phyloP scores from a whole-genome alignment of 164 flowering plant genomes.

The Dillenia turbinata region DNA sequence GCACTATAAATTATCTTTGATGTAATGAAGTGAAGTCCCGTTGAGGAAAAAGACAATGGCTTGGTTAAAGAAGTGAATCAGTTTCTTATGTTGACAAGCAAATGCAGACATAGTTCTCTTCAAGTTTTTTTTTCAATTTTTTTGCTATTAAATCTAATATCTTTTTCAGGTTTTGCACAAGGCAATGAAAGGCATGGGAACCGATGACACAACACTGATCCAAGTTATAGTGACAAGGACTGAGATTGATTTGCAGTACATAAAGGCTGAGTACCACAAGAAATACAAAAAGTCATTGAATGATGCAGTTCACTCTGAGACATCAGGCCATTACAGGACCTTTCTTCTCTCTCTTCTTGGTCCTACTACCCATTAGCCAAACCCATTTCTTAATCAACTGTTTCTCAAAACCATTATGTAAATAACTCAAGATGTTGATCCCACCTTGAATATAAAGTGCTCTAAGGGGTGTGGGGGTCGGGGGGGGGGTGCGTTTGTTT shows the following conservation, averaged over 20 bases:
- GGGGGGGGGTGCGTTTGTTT: too few relatives aligned
- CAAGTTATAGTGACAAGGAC: slow-evolving; percentile 66
- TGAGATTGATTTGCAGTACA: slow-evolving; percentile 78
- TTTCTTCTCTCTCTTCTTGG: slow-evolving; percentile 71
- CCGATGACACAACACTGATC: slow-evolving; percentile 51
- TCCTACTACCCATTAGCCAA: slow-evolving; percentile 27
- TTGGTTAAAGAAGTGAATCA: too few relatives aligned
- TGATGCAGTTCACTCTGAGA: slow-evolving; percentile 67
- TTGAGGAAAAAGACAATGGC: too few relatives aligned
- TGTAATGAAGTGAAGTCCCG: too few relatives aligned
- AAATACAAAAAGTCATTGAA: slow-evolving; percentile 49
- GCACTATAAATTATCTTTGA: too few relatives aligned
- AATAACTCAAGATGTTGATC: too few relatives aligned
- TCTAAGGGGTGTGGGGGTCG: too few relatives aligned
- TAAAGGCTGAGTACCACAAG: slow-evolving; percentile 66
- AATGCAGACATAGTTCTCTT: not conserved
- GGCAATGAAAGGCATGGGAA: slow-evolving; percentile 87
- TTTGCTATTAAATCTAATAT: not conserved
- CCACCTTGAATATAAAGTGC: too few relatives aligned
- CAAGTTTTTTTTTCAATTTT: not conserved
- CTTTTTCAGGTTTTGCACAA: slow-evolving; percentile 45
- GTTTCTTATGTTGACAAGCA: too few relatives aligned
- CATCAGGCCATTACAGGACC: slow-evolving; percentile 62
- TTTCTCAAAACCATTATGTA: too few relatives aligned
- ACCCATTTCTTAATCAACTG: too few relatives aligned